Evolutionary conservation across 2,329 filamentous ascomycete species (phyloP).

Genomic region (Aspergillus novofumigatus): DNA sequence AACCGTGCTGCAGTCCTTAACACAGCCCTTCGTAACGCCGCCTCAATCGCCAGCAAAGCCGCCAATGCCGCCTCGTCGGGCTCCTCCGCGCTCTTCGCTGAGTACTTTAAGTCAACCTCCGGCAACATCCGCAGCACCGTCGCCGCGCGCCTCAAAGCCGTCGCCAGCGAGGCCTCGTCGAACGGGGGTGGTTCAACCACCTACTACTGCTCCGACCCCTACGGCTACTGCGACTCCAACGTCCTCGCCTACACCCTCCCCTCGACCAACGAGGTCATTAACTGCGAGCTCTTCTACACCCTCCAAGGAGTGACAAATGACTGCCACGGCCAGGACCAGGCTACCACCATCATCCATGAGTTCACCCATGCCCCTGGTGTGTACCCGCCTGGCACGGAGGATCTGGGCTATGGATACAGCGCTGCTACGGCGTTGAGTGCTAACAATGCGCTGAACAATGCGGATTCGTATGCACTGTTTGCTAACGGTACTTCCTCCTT

Average conservation of each 20-base stretch:
- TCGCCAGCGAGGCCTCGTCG: conserved; percentile 52
- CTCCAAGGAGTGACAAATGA: conserved; percentile 30
- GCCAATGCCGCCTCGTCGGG: conserved; percentile 48
- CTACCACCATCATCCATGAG: conserved; percentile 63
- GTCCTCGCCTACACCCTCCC: conserved; percentile 62
- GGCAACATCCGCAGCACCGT: conserved; percentile 47
- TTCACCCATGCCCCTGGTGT: conserved; percentile 57
- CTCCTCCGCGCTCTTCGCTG: conserved; percentile 28
- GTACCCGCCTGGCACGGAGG: conserved; percentile 51
- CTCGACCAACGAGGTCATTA: conserved; percentile 52
- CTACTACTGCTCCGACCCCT: conserved; percentile 59
- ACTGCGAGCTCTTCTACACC: conserved; percentile 57
- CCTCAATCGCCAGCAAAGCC: conserved; percentile 44
- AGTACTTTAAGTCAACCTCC: conserved; percentile 62
- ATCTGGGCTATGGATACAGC: conserved; percentile 57
- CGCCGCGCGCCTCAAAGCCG: conserved; percentile 46
- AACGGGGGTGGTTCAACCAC: conserved; percentile 37
- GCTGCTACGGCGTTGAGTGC: conserved; percentile 44
- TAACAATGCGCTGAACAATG: conserved; percentile 55
- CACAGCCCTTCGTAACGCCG: conserved; percentile 54
- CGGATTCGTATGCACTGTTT: conserved; percentile 58
- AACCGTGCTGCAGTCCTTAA: conserved; percentile 43
- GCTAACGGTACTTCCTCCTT: conserved; percentile 40
- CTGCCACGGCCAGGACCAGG: conserved; percentile 64
- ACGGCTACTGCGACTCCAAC: conserved; percentile 47